These are phyloP conservation scores for Helianthus annuus DNA, from an alignment of 129 eudicot species.

Conservation along the genomic window HanXRQr2.0-SUNRISE NC_035448.2:167828637-167829136, in stretches of 20 bases:
- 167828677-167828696: constrained; percentile 82
- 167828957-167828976: constrained; percentile 70
- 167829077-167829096: constrained; percentile 75
- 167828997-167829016: neutral
- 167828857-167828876: constrained; percentile 63
- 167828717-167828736: constrained; percentile 85
- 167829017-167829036: constrained; percentile 1
- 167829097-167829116: constrained; percentile 90
- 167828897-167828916: constrained; percentile 84
- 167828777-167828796: too few species aligned
- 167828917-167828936: constrained; percentile 85
- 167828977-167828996: constrained; percentile 63
- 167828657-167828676: constrained; percentile 82
- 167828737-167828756: neutral
- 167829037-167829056: neutral
- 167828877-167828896: constrained; percentile 95
- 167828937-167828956: constrained; percentile 85
- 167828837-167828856: constrained; percentile 3
- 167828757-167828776: too few species aligned
- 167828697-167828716: constrained; percentile 97
- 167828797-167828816: too few species aligned
- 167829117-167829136: constrained; percentile 55
- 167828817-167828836: too few species aligned
- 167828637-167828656: constrained; percentile 61
- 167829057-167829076: constrained; percentile 67